These are phyloP conservation scores for Calonectria pseudoturangicola DNA, from an alignment of 2,329 filamentous ascomycete species.

Conservation along the genomic window DNA sequence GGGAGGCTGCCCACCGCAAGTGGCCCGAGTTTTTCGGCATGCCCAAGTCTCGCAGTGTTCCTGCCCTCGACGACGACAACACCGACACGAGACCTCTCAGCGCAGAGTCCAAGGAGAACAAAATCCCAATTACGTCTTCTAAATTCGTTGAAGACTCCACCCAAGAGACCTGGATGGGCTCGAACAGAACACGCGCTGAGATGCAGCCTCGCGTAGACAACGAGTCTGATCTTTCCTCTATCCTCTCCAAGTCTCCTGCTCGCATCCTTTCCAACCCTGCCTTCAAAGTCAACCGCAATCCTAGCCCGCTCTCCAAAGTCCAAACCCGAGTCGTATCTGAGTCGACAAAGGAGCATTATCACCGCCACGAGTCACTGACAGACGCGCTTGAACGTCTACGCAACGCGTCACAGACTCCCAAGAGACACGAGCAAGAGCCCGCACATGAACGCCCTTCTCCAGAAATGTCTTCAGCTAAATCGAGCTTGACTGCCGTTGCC, in stretches of 20 bases:
- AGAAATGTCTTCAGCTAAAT: slow-evolving; percentile 62
- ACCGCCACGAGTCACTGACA: slow-evolving; percentile 57
- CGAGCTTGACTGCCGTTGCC: slow-evolving; percentile 64
- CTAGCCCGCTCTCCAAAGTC: slow-evolving; percentile 62
- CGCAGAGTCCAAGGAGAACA: slow-evolving; percentile 67
- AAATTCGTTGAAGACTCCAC: slow-evolving; percentile 65
- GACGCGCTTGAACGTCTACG: slow-evolving; percentile 60
- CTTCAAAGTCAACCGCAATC: slow-evolving; percentile 57
- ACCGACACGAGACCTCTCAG: slow-evolving; percentile 61
- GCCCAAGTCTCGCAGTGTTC: slow-evolving; percentile 58
- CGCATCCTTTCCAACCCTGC: slow-evolving; percentile 53
- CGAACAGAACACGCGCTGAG: slow-evolving; percentile 66
- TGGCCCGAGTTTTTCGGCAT: slow-evolving; percentile 72
- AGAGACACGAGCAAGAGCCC: slow-evolving; percentile 48
- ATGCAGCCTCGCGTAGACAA: slow-evolving; percentile 74
- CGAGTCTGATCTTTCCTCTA: slow-evolving; percentile 69
- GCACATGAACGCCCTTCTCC: slow-evolving; percentile 57
- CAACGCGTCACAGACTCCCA: slow-evolving; percentile 60
- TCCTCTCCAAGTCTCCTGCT: slow-evolving; percentile 64
- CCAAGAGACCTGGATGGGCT: slow-evolving; percentile 63
- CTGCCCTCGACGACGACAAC: slow-evolving; percentile 57
- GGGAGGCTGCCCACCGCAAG: slow-evolving; percentile 68
- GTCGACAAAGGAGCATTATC: slow-evolving; percentile 47
- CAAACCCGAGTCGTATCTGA: slow-evolving; percentile 58
- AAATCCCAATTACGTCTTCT: slow-evolving; percentile 59